Conservation (phyloP, 1,139 yeast species). For the Hansenula sp. region DNA sequence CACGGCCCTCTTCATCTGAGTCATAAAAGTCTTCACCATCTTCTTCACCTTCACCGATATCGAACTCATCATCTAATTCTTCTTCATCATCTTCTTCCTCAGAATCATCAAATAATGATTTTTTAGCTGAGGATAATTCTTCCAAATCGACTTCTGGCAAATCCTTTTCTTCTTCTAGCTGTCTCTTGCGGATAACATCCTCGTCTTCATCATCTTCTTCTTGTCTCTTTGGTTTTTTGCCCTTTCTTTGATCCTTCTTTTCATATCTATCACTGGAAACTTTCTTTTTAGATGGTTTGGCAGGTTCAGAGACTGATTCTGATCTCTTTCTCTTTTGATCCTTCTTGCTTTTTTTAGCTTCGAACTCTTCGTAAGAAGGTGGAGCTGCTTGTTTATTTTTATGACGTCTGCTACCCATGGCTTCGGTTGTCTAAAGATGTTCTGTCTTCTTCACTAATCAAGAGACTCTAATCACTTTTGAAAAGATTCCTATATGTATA, state of each 20-base stretch:
- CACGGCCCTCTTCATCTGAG: constrained; percentile 51
- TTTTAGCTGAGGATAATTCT: constrained; percentile 62
- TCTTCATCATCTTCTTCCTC: constrained; percentile 51
- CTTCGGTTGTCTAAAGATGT: background rate
- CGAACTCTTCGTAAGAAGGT: constrained; percentile 80
- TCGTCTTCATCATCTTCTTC: constrained; percentile 26
- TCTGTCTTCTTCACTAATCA: background rate
- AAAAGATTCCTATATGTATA: background rate
- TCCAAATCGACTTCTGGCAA: constrained; percentile 64
- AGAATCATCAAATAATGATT: constrained; percentile 76
- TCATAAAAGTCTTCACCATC: constrained; percentile 44
- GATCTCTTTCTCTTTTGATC: constrained; percentile 30
- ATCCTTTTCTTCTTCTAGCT: constrained; percentile 40
- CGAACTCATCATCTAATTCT: constrained; percentile 51
- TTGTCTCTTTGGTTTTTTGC: constrained; percentile 20
- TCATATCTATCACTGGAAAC: constrained; percentile 25
- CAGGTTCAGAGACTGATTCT: constrained; percentile 24
- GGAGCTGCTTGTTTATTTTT: constrained; percentile 90
- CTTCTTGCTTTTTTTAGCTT: constrained; percentile 51
- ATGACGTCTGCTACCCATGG: constrained; percentile 84
- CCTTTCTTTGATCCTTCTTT: constrained; percentile 27
- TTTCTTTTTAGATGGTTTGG: constrained; percentile 20
- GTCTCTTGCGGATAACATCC: constrained; percentile 25
- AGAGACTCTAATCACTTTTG: background rate
- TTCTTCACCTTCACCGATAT: constrained; percentile 47